Percentiles rank a stretch among this genome's conserved stretches.
Evolutionary conservation across 768 basidiomycete species (phyloP).

Genomic region (Pleurotus citrinopileatus): DNA sequence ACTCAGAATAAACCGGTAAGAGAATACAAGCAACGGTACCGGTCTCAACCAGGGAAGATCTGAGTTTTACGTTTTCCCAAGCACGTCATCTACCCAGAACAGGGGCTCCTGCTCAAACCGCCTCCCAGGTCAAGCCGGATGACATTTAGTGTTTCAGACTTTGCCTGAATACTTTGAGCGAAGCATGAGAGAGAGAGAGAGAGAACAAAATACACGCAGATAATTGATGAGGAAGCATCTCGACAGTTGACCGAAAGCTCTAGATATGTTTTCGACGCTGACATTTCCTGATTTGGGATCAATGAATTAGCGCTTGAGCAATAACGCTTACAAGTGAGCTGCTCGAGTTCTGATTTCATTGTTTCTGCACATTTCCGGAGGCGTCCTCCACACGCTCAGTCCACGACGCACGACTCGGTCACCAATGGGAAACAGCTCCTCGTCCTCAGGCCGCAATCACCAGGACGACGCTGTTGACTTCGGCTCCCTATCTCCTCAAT

Average conservation of each 20-base stretch:
- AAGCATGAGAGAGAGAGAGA: too few species aligned
- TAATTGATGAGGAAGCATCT: too few species aligned
- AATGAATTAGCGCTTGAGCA: too few species aligned
- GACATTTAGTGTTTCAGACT: too few species aligned
- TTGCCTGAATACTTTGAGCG: too few species aligned
- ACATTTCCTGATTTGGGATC: too few species aligned
- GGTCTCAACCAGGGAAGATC: neutral
- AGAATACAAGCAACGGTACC: neutral
- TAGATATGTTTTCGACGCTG: too few species aligned
- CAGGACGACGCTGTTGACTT: constrained; percentile 86
- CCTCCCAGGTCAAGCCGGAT: too few species aligned
- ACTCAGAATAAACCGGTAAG: neutral
- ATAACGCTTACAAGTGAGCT: neutral
- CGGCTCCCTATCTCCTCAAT: constrained; percentile 75
- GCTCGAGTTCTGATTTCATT: neutral
- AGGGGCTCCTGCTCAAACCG: neutral
- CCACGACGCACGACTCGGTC: constrained; percentile 6
- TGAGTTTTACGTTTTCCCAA: constrained; percentile 6
- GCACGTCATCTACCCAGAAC: constrained; percentile 8
- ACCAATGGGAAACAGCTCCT: constrained; percentile 79
- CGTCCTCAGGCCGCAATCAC: constrained; percentile 68
- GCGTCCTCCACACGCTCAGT: neutral
- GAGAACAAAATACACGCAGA: too few species aligned
- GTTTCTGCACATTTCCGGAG: neutral
- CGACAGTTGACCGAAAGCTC: too few species aligned